Percentiles rank a stretch among this genome's conserved stretches.
phyloP scores from a whole-genome alignment of 2,329 filamentous ascomycete species.

The Calonectria pauciramosa region DNA sequence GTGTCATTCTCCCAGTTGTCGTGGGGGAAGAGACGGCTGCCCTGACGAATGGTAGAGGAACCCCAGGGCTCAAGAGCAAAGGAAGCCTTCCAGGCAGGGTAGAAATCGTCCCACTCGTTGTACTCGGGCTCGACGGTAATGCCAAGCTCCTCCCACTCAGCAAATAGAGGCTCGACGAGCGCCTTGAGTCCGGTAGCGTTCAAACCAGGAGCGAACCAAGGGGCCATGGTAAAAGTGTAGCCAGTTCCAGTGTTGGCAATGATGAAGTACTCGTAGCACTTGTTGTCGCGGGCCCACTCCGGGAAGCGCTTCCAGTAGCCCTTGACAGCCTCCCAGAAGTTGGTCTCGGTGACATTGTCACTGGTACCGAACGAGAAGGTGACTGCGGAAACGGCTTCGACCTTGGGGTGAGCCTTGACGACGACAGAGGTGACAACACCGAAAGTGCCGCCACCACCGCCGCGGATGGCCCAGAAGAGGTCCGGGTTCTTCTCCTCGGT shows the following conservation, averaged over 20 bases:
- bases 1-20: constrained; percentile 32
- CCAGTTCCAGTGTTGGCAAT: constrained; percentile 41
- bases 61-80: constrained; percentile 44
- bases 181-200: constrained; percentile 20
- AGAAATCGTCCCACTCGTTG: constrained; percentile 41
- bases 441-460: constrained; percentile 66
- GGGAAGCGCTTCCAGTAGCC: constrained; percentile 41
- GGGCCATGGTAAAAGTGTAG: constrained; percentile 49
- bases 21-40: constrained; percentile 36
- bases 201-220: constrained; percentile 45
- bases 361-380: constrained; percentile 44
- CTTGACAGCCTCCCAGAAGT: constrained; percentile 48
- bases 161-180: constrained; percentile 54
- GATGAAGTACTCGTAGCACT: constrained; percentile 45
- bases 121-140: constrained; percentile 43
- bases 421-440: constrained; percentile 58
- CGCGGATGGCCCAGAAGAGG: constrained; percentile 72
- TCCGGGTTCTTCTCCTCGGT: constrained; percentile 59
- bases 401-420: constrained; percentile 51
- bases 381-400: constrained; percentile 47
- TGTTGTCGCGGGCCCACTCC: constrained; percentile 41
- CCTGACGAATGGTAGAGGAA: constrained; percentile 43
- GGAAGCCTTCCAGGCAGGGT: constrained; percentile 42
- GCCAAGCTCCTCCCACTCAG: constrained; percentile 48
- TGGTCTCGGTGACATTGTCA: constrained; percentile 37